Evolutionary conservation across 352 stramenopile genomes (phyloP), one percentile per base, ranked within the genome.

Genomic region (Globisporangium spinosum): DNA sequence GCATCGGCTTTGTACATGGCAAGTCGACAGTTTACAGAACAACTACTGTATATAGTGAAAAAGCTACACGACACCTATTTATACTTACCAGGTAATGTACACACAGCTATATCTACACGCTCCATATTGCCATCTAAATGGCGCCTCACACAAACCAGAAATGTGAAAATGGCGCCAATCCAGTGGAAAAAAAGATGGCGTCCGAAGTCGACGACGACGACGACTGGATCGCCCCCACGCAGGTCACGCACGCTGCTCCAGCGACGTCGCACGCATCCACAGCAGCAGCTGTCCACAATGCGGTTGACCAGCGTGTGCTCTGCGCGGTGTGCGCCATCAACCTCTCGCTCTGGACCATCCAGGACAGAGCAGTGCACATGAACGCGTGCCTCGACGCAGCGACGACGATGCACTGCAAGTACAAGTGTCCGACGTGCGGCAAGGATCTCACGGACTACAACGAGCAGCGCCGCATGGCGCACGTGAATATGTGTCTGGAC

Each of bases 401-500:
- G 2, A 53, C 67, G 3, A 69, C 57, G 25, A 53, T 72, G 5
- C 65, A 79, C 3, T 61, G 70, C 35, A 62, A 70, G 29, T 87
- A 75, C 63, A 72, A 82, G 23, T 93, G 86, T 34, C 86, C 84
- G 4, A 80, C 77, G 40, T 91, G 84, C 63, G 68, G 72, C 34
- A 72, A 80, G 56, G 74, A 84, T 13, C 77, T 93, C 32, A 82
- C 81, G 9, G 74, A 90, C 58, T 90, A 76, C 65, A 85, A 87
- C 55, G 84, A 93, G 64, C 81, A 87, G 54, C 78, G 75, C 20
- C 83, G 86, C 56, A 72, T 71, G 62, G 80, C 84, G 68, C 86
- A 94, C 67, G 83, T 83, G 40, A 94, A 92, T 54, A 62, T 77
- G 23, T 94, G 86, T 59, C 74, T 94, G 25, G 84, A 92, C 58